These are phyloP conservation scores for Kurtzmaniella quercitrusa DNA, from an alignment of 1,139 yeast species.

Conservation along the genomic window DNA sequence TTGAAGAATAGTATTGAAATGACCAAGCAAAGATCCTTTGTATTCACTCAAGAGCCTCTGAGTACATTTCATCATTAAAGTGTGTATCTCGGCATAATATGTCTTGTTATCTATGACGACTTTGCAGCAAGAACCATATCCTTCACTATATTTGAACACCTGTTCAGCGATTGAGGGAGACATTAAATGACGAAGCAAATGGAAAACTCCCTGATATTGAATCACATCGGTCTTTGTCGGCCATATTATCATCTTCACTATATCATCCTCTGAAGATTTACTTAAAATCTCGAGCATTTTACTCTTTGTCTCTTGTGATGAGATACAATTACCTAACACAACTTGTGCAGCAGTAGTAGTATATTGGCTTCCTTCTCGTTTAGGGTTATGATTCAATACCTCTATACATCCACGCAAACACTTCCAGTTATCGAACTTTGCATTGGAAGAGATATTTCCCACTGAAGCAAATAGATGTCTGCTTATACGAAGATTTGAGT, in stretches of 20 bases:
- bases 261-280: slow-evolving; percentile 13
- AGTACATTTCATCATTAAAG: slow-evolving; percentile 26
- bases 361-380: background rate
- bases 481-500: background rate
- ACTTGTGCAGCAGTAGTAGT: slow-evolving; percentile 10
- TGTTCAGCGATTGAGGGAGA: slow-evolving; percentile 13
- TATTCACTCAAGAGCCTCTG: slow-evolving; percentile 20
- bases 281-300: slow-evolving; percentile 10
- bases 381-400: slow-evolving; percentile 2
- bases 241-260: slow-evolving; percentile 19
- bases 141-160: slow-evolving; percentile 11
- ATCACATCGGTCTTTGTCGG: slow-evolving; percentile 26
- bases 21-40: slow-evolving; percentile 6
- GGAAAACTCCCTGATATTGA: slow-evolving; percentile 35
- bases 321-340: slow-evolving; percentile 34
- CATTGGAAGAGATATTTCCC: slow-evolving; percentile 34
- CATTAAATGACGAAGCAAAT: slow-evolving; percentile 31
- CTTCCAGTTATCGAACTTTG: slow-evolving; percentile 15
- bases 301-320: slow-evolving; percentile 15
- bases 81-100: slow-evolving; percentile 34
- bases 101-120: slow-evolving; percentile 31
- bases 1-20: slow-evolving; percentile 5
- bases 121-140: slow-evolving; percentile 15
- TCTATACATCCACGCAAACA: slow-evolving; percentile 12
- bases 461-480: slow-evolving; percentile 33